phyloP scores from a whole-genome alignment of 2,329 filamentous ascomycete genomes.

The Pseudogymnoascus verrucosus region DNA sequence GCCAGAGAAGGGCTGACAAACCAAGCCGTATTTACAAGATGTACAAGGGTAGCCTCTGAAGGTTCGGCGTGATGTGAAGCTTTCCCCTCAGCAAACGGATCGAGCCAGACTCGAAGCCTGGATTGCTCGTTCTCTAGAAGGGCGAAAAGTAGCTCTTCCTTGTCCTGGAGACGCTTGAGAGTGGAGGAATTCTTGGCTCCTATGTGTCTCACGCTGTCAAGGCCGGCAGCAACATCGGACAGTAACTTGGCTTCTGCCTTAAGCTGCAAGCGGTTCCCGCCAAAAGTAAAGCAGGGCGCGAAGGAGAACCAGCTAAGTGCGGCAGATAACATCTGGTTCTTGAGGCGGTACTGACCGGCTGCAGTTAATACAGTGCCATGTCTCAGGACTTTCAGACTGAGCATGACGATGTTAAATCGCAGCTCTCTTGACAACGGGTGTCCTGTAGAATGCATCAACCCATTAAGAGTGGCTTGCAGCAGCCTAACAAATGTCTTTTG shows the following conservation, averaged over 20 bases:
- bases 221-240: slow-evolving; percentile 59
- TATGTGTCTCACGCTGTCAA: slow-evolving; percentile 57
- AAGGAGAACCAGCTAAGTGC: slow-evolving; percentile 82
- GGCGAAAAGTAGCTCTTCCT: slow-evolving; percentile 74
- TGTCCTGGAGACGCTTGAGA: slow-evolving; percentile 61
- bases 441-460: slow-evolving; percentile 55
- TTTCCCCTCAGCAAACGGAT: slow-evolving; percentile 55
- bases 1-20: slow-evolving; percentile 74
- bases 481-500: slow-evolving; percentile 77
- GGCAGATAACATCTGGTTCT: slow-evolving; percentile 81
- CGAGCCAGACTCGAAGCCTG: slow-evolving; percentile 82
- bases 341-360: slow-evolving; percentile 68
- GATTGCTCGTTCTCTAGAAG: slow-evolving; percentile 79
- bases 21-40: slow-evolving; percentile 77
- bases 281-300: slow-evolving; percentile 85
- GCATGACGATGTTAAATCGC: slow-evolving; percentile 80
- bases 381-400: slow-evolving; percentile 70
- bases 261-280: slow-evolving; percentile 84
- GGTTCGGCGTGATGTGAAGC: slow-evolving; percentile 27
- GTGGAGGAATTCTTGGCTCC: slow-evolving; percentile 42
- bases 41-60: slow-evolving; percentile 33
- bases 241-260: slow-evolving; percentile 86
- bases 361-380: slow-evolving; percentile 59
- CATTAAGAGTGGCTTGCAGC: slow-evolving; percentile 69
- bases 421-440: slow-evolving; percentile 88